These are phyloP conservation scores for Sonneratia caseolaris DNA, from an alignment of 345 rosid species.

Conservation along the genomic window DNA sequence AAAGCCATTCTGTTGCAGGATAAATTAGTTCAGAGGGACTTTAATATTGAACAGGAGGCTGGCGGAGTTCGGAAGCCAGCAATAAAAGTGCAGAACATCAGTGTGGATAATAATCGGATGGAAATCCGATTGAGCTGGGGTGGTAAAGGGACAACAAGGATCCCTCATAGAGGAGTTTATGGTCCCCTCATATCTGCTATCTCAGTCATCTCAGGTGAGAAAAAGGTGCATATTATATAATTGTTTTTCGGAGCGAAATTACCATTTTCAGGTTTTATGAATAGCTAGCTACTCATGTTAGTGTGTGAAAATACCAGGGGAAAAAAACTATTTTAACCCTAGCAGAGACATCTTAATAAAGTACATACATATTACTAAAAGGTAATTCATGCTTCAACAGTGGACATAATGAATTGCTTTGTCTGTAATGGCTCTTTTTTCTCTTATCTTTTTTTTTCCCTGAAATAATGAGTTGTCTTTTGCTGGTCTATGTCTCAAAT, in stretches of 20 bases:
- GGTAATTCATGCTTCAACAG: too few relatives aligned
- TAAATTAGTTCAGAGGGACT: slow-evolving; percentile 20
- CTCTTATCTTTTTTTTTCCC: too few relatives aligned
- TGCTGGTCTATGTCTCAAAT: too few relatives aligned
- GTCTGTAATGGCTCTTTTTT: too few relatives aligned
- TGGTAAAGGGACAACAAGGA: slow-evolving; percentile 35
- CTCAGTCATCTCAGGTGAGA: slow-evolving; percentile 26
- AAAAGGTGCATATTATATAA: background rate
- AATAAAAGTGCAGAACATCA: slow-evolving; percentile 11
- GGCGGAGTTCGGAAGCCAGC: slow-evolving; percentile 19
- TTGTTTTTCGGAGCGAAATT: background rate
- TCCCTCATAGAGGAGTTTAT: slow-evolving; percentile 23
- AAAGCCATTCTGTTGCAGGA: slow-evolving; percentile 17
- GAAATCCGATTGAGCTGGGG: slow-evolving; percentile 32
- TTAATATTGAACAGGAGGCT: slow-evolving; percentile 21
- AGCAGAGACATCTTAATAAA: too few relatives aligned
- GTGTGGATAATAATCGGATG: slow-evolving; percentile 16
- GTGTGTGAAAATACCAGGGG: background rate
- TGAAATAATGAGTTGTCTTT: too few relatives aligned
- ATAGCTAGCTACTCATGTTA: background rate
- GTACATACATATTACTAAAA: too few relatives aligned
- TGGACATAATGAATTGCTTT: too few relatives aligned
- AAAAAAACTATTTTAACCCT: too few relatives aligned
- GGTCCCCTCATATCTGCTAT: slow-evolving; percentile 46
- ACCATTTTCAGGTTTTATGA: background rate